Base-by-base conservation (phyloP, 345 rosid genomes). In the Carallia brachiata region DNA sequence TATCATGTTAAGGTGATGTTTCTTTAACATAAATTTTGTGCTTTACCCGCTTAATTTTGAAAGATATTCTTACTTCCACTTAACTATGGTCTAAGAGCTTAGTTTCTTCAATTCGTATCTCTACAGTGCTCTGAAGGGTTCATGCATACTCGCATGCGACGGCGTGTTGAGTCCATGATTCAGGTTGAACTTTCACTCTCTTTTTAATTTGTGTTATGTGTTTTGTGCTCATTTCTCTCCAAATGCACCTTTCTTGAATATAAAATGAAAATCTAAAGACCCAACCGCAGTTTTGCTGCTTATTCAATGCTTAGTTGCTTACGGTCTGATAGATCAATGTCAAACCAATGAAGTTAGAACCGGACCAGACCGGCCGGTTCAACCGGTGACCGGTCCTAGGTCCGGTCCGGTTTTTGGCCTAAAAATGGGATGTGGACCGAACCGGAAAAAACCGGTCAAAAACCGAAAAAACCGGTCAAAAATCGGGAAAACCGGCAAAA, bases 141-240 rank as follows among this genome's bases (percentile, higher is more conserved):
- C 82, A 92, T 96, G 97, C 99, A 96, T 70, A 92, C 95, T 15
- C 82, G 98, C 61, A 96, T 96, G 98, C 85, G 96, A 66, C 84
- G 96, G 19, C 96, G 92, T 16, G 98, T 96, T 36, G 97, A 96
- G 78, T 85, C 97, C 56, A 73, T 96, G 70, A 90, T 96, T 78
- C 88, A 90, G 95, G 99, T 96, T 72, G 44, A 31, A 18, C 34
- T 5, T 69, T 72, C 39, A 32, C 15, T 18, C 32, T 66, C 28
- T 56, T 30, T 7, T 18, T 44, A 1, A 27, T 37, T 23, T 37
- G 17, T n/a, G 8, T 50, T 56, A 7, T 57, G 9, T 37, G 27
- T 48, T 66, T 7, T 34, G 7, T 59, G 58, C 57, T 52, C 32
- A n/a, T 7, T 63, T 19, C 36, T 27, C 9, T 19, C 1, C 31